phyloP scores from a whole-genome alignment of 371 early-diverging fungal species.

The Zychaea mexicana region DNA sequence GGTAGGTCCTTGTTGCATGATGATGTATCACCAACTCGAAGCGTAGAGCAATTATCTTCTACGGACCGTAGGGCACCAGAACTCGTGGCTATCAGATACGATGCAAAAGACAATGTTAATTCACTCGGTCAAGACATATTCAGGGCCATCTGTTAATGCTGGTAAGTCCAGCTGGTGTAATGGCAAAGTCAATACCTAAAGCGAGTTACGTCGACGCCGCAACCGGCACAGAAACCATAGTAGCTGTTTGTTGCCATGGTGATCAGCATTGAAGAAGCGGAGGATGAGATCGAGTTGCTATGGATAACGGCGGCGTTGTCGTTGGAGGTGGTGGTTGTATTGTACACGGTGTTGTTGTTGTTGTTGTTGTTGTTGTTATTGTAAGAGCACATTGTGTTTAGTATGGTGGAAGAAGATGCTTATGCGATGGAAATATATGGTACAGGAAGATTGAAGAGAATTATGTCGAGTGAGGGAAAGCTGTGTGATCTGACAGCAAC shows the following conservation, averaged over 20 bases:
- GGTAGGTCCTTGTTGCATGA: too few relatives aligned
- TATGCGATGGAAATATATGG: background rate
- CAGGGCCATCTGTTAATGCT: too few relatives aligned
- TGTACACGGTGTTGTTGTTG: background rate
- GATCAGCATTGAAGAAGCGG: too few relatives aligned
- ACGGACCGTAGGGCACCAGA: background rate
- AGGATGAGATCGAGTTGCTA: too few relatives aligned
- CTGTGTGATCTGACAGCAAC: background rate
- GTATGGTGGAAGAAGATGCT: too few relatives aligned
- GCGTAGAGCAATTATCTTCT: background rate
- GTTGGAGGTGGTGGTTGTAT: background rate
- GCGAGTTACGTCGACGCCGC: constrained; percentile 5
- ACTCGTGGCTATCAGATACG: background rate
- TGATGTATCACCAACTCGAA: too few relatives aligned
- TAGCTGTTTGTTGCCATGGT: background rate
- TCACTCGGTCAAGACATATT: too few relatives aligned
- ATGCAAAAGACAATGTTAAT: too few relatives aligned
- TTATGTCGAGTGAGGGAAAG: background rate
- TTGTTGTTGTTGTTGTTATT: too few relatives aligned
- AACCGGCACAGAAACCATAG: background rate
- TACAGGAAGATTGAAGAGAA: background rate
- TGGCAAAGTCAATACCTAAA: background rate
- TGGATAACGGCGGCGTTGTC: background rate
- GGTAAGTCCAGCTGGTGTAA: too few relatives aligned
- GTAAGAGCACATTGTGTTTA: background rate